Percentiles rank a stretch among this genome's conserved stretches.
Conservation (phyloP, 106 monocot species). For the Hemerocallis citrina region DNA sequence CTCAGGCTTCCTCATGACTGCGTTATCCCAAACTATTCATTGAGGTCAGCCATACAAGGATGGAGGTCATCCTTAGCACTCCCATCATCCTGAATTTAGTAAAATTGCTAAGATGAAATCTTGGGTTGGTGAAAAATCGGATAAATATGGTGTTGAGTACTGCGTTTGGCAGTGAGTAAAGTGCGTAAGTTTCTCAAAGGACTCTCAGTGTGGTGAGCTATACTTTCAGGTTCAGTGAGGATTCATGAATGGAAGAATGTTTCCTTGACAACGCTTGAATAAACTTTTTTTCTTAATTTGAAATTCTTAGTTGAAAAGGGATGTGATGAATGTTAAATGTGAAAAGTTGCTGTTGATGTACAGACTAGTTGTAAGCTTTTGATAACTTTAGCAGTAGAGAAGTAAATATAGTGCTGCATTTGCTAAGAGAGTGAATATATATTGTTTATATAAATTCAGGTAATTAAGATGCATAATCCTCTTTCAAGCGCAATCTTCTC, state of each 20-base stretch:
- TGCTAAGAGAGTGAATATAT: neutral
- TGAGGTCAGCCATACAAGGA: slow-evolving; percentile 53
- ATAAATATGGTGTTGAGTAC: neutral
- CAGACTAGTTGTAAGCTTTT: neutral
- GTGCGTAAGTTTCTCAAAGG: neutral
- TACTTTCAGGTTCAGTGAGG: neutral
- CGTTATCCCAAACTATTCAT: slow-evolving; percentile 47
- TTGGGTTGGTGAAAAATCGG: neutral
- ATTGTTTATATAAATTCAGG: neutral
- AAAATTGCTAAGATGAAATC: neutral
- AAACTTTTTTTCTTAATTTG: neutral
- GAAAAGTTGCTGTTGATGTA: neutral
- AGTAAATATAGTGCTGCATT: neutral
- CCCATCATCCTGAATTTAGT: neutral
- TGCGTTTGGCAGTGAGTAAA: neutral
- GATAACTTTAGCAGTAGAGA: neutral
- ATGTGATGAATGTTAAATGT: neutral
- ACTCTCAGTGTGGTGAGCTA: neutral
- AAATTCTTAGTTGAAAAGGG: neutral
- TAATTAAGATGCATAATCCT: no score
- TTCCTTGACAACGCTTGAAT: neutral
- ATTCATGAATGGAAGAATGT: neutral
- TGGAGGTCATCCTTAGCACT: slow-evolving; percentile 39
- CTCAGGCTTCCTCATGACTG: slow-evolving; percentile 31
- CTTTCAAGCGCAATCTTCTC: no score